A percentile compares a stretch with the other conserved stretches of the same genome.
Conservation (phyloP, 352 stramenopile species). For the Pythium grandisporangium region DNA sequence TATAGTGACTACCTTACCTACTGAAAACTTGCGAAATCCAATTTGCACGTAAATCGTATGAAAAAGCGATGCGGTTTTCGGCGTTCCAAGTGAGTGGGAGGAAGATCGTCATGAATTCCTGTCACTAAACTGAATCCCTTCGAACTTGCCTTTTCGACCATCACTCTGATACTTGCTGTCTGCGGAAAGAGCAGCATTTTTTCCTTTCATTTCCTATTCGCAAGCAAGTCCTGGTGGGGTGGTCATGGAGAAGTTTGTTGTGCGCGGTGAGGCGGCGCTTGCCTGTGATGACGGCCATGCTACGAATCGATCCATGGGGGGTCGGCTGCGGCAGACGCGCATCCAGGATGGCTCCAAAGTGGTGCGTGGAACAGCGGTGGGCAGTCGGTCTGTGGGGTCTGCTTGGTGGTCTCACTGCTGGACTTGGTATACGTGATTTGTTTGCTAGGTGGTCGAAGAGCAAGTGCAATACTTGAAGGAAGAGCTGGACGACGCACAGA, state of each 20-base stretch:
- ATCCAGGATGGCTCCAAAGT: constrained; percentile 68
- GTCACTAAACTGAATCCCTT: not conserved
- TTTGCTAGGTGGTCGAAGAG: constrained; percentile 40
- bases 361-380: constrained; percentile 8
- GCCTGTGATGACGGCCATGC: constrained; percentile 12
- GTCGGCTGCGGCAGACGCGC: constrained; percentile 43
- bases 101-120: too few relatives aligned
- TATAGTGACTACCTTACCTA: too few relatives aligned
- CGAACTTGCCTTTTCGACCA: not conserved
- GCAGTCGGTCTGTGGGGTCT: not conserved
- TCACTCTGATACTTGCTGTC: constrained; percentile 5
- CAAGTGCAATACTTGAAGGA: constrained; percentile 50
- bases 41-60: too few relatives aligned
- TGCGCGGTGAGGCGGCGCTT: constrained; percentile 31
- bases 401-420: not conserved
- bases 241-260: constrained; percentile 63
- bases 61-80: too few relatives aligned
- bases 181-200: too few relatives aligned
- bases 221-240: too few relatives aligned
- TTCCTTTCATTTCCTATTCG: too few relatives aligned
- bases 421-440: too few relatives aligned
- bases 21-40: too few relatives aligned
- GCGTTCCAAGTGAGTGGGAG: too few relatives aligned
- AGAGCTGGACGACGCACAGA: constrained; percentile 52
- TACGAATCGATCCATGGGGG: constrained; percentile 4